Conservation (phyloP, 2,329 filamentous ascomycete genomes). For the Trichoderma gracile region DNA sequence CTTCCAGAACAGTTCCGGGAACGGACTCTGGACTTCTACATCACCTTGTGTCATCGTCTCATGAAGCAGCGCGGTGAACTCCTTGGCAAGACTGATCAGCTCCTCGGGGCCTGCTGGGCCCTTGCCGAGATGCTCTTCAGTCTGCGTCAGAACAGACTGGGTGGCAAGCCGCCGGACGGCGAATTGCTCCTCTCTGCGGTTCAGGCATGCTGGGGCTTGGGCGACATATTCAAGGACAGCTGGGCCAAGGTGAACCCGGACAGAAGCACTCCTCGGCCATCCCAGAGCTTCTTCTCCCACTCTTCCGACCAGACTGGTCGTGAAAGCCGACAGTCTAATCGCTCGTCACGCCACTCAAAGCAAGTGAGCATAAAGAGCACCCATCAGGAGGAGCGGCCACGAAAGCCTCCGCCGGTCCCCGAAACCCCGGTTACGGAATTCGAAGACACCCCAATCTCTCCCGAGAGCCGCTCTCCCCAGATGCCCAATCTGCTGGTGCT, state of each 20-base stretch:
- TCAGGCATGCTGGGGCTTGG: constrained; percentile 92
- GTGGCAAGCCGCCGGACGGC: constrained; percentile 72
- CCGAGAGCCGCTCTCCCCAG: constrained; percentile 71
- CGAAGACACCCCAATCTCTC: constrained; percentile 83
- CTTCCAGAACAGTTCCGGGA: constrained; percentile 86
- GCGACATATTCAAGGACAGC: constrained; percentile 87
- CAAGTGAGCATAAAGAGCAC: constrained; percentile 53
- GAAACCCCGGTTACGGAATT: constrained; percentile 96
- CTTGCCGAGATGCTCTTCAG: constrained; percentile 92
- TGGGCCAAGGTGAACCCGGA: constrained; percentile 90
- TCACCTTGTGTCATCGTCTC: constrained; percentile 88
- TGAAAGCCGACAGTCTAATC: constrained; percentile 53
- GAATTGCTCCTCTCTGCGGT: constrained; percentile 85
- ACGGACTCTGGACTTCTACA: constrained; percentile 89
- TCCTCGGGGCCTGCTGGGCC: constrained; percentile 85
- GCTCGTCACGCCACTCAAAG: constrained; percentile 53
- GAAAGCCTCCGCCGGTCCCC: constrained; percentile 58
- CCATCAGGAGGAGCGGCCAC: constrained; percentile 50
- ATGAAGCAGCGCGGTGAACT: constrained; percentile 88
- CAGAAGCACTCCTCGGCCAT: constrained; percentile 79
- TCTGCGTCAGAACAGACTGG: constrained; percentile 76
- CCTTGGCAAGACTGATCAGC: constrained; percentile 77
- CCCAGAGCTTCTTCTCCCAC: constrained; percentile 68
- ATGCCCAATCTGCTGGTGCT: constrained; percentile 88
- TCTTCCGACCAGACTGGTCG: constrained; percentile 52